phyloP scores from a whole-genome alignment of 169 alveolate species.

The Haemoproteus tartakovskyi region DNA sequence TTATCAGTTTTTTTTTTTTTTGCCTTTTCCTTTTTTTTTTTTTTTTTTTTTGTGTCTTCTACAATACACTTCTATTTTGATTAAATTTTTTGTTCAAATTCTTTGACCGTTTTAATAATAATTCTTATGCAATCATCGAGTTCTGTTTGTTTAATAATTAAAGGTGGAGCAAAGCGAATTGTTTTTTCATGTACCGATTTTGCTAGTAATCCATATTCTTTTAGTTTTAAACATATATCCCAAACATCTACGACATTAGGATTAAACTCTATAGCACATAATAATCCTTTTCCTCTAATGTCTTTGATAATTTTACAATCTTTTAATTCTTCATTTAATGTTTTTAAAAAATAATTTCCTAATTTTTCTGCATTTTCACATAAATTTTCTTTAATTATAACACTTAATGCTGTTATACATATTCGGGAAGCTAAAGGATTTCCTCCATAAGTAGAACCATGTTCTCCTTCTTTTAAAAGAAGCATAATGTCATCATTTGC shows the following conservation, averaged over 20 bases:
- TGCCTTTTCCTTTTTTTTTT: too few relatives aligned
- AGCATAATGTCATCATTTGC: slow-evolving; percentile 87
- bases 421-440: slow-evolving; percentile 88
- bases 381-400: slow-evolving; percentile 83
- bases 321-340: slow-evolving; percentile 63
- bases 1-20: too few relatives aligned
- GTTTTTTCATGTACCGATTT: slow-evolving; percentile 87
- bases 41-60: too few relatives aligned
- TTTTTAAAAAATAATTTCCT: slow-evolving; percentile 75
- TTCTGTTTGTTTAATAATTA: slow-evolving; percentile 80
- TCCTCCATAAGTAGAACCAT: slow-evolving; percentile 90
- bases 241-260: slow-evolving; percentile 20
- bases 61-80: too few relatives aligned
- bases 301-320: slow-evolving; percentile 30
- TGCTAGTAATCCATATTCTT: slow-evolving; percentile 84
- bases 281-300: slow-evolving; percentile 80
- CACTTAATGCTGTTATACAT: slow-evolving; percentile 85
- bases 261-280: slow-evolving; percentile 87
- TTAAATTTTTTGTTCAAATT: slow-evolving; percentile 56
- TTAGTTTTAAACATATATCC: slow-evolving; percentile 72
- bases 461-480: slow-evolving; percentile 89
- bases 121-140: slow-evolving; percentile 76
- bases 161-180: slow-evolving; percentile 91
- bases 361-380: slow-evolving; percentile 81
- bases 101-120: slow-evolving; percentile 70